These are phyloP conservation scores for Monosporascus cannonballus DNA, from an alignment of 2,329 filamentous ascomycete species.

Conservation along the genomic window DNA sequence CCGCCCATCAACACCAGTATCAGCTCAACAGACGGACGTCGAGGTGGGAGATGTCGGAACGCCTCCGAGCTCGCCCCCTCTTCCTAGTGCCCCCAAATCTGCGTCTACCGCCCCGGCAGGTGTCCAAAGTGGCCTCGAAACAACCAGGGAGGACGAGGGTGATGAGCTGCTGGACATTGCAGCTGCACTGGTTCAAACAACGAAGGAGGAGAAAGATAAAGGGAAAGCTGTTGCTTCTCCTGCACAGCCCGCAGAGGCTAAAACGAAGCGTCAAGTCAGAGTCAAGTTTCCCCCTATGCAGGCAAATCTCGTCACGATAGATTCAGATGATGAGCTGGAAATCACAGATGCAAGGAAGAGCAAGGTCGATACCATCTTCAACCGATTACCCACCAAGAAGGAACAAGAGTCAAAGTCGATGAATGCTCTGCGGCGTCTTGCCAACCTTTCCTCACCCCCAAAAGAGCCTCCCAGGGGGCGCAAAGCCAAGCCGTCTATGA, in stretches of 20 bases:
- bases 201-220: conserved; percentile 52
- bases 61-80: conserved; percentile 68
- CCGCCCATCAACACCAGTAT: conserved; percentile 40
- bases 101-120: conserved; percentile 3
- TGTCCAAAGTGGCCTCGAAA: conserved; percentile 4
- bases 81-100: conserved; percentile 34
- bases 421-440: conserved; percentile 65
- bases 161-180: conserved; percentile 34
- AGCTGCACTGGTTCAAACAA: conserved; percentile 25
- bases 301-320: conserved; percentile 32
- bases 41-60: conserved; percentile 51
- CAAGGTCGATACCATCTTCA: conserved; percentile 60
- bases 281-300: conserved; percentile 40
- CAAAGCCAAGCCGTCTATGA: conserved; percentile 53
- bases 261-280: conserved; percentile 41
- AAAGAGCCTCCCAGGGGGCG: conserved; percentile 41
- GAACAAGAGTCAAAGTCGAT: conserved; percentile 59
- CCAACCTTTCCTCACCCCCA: conserved; percentile 61
- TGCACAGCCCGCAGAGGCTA: conserved; percentile 19
- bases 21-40: conserved; percentile 40
- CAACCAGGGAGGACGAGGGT: conserved; percentile 15
- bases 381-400: conserved; percentile 58
- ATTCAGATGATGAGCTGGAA: conserved; percentile 59
- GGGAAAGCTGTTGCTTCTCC: conserved; percentile 39
- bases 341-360: conserved; percentile 46